phyloP scores from a whole-genome alignment of 192 early-diverging fungal genomes.

The Podila minutissima region DNA sequence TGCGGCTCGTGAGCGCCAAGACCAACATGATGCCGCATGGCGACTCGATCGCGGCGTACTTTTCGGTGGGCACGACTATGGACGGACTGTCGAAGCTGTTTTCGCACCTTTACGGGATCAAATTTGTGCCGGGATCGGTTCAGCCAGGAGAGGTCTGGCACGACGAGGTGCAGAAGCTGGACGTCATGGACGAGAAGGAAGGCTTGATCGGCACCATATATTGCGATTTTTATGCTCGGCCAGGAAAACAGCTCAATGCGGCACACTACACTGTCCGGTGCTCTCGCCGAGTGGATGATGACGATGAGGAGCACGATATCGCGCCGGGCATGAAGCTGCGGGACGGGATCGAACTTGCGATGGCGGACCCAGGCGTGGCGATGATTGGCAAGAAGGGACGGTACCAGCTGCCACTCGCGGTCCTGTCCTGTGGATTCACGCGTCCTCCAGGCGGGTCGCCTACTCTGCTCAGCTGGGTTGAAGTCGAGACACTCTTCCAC shows the following conservation, averaged over 20 bases:
- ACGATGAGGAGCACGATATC: constrained; percentile 62
- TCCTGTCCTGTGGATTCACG: constrained; percentile 78
- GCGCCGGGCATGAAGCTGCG: constrained; percentile 39
- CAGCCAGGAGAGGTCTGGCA: constrained; percentile 92
- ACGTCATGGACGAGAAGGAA: constrained; percentile 90
- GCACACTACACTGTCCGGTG: constrained; percentile 97
- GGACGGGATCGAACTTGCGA: constrained; percentile 47
- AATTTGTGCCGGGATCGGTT: constrained; percentile 74
- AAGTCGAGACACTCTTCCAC: constrained; percentile 97
- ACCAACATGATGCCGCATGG: constrained; percentile 51
- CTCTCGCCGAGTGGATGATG: constrained; percentile 87
- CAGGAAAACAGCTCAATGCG: constrained; percentile 80
- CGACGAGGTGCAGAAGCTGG: constrained; percentile 87
- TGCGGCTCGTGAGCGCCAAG: constrained; percentile 51
- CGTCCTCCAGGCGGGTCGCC: constrained; percentile 59
- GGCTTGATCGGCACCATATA: constrained; percentile 92
- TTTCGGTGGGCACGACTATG: constrained; percentile 90
- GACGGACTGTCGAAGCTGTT: constrained; percentile 90
- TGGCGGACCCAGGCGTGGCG: constrained; percentile 38
- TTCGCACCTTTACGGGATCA: constrained; percentile 86
- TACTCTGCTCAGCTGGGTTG: constrained; percentile 74
- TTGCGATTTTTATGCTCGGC: constrained; percentile 90
- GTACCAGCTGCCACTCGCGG: constrained; percentile 79
- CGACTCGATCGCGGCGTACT: constrained; percentile 73
- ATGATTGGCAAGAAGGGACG: constrained; percentile 52